phyloP scores from a whole-genome alignment of 1,284 basidiomycete species.

The Neonothopanus nambi region DNA sequence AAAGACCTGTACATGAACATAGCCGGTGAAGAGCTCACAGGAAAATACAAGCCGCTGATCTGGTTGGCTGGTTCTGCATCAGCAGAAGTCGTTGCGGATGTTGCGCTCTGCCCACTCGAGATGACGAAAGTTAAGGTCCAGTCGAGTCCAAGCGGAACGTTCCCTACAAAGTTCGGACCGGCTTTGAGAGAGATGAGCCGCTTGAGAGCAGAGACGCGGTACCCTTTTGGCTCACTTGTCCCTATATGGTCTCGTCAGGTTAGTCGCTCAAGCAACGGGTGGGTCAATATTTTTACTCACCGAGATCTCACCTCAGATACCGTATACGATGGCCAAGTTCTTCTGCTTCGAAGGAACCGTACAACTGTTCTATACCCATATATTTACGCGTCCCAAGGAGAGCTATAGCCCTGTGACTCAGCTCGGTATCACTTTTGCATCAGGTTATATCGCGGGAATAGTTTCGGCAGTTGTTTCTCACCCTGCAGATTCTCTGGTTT shows the following conservation, averaged over 20 bases:
- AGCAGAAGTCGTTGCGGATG: constrained; percentile 94
- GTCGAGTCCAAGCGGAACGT: constrained; percentile 68
- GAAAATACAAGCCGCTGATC: constrained; percentile 89
- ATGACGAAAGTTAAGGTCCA: constrained; percentile 88
- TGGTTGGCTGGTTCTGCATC: constrained; percentile 94
- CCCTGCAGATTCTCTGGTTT: constrained; percentile 78
- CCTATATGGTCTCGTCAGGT: constrained; percentile 84
- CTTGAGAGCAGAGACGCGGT: constrained; percentile 66
- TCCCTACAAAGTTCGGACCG: constrained; percentile 69
- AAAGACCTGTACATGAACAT: constrained; percentile 89
- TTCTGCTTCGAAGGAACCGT: constrained; percentile 82
- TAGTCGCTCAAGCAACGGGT: constrained; percentile 15
- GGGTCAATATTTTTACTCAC: background rate
- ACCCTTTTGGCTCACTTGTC: constrained; percentile 77
- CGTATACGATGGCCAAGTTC: constrained; percentile 88
- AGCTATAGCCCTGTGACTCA: constrained; percentile 69
- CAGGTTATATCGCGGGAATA: constrained; percentile 80
- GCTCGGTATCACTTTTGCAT: constrained; percentile 77
- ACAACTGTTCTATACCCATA: constrained; percentile 71
- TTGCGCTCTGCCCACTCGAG: constrained; percentile 80
- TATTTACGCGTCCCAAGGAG: constrained; percentile 75
- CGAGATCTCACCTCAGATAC: constrained; percentile 51
- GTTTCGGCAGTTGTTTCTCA: constrained; percentile 81
- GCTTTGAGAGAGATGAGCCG: constrained; percentile 66
- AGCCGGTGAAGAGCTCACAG: constrained; percentile 81